Evolutionary conservation across 352 stramenopile species (phyloP).

Genomic region (Thalassiosira mediterranea): DNA sequence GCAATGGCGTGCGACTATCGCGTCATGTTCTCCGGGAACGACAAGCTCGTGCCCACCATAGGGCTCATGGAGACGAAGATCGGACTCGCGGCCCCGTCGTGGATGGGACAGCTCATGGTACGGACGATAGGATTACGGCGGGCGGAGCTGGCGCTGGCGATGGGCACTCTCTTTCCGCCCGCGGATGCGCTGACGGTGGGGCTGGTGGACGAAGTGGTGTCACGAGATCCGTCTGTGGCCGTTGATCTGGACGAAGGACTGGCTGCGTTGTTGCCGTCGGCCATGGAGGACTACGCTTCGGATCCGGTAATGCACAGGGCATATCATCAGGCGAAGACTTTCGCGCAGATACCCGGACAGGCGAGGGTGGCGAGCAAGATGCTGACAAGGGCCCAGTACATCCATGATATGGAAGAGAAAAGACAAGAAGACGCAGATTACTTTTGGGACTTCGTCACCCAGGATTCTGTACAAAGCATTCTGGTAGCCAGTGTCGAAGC

Average conservation of each 20-base stretch:
- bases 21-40: slow-evolving; percentile 87
- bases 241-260: slow-evolving; percentile 29
- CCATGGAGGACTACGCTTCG: slow-evolving; percentile 28
- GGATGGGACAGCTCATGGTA: slow-evolving; percentile 62
- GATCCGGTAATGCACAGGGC: slow-evolving; percentile 45
- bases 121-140: slow-evolving; percentile 67
- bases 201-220: slow-evolving; percentile 76
- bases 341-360: slow-evolving; percentile 60
- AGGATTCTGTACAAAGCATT: slow-evolving; percentile 66
- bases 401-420: slow-evolving; percentile 55
- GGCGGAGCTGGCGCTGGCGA: slow-evolving; percentile 66
- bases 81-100: slow-evolving; percentile 86
- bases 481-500: slow-evolving; percentile 62
- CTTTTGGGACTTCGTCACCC: slow-evolving; percentile 73
- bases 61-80: slow-evolving; percentile 94
- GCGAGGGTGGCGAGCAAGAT: slow-evolving; percentile 70
- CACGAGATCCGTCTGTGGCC: background rate
- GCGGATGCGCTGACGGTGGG: slow-evolving; percentile 66
- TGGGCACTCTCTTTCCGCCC: slow-evolving; percentile 74
- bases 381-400: slow-evolving; percentile 47
- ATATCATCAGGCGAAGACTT: slow-evolving; percentile 52
- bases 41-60: slow-evolving; percentile 85
- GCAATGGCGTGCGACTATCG: slow-evolving; percentile 94
- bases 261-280: slow-evolving; percentile 28
- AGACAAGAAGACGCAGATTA: slow-evolving; percentile 67